Base-by-base conservation (phyloP, 2,329 filamentous ascomycete genomes). In the Epichloe sibirici region DNA sequence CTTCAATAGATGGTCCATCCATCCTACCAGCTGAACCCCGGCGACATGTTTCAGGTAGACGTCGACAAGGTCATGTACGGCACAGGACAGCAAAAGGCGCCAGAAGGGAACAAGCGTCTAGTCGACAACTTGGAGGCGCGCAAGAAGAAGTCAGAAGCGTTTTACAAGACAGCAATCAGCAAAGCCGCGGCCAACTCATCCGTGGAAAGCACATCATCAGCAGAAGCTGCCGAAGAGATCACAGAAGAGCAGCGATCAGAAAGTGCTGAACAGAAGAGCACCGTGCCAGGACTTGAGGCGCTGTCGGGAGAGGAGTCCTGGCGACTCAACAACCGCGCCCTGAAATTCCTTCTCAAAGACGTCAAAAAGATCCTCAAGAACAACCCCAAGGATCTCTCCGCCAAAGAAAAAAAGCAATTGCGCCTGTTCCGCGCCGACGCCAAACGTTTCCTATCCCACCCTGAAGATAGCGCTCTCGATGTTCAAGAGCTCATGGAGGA, bases 1-100 rank as follows among this genome's bases (percentile, higher is more conserved):
- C 44, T n/a, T 3, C 4, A 21, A 44, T 52, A 95, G 91, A 95
- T 97, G 87, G 77, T 79, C 57, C 88, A 93, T 65, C 90, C 93
- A 8, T 86, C 89, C 52, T 98, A 98, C 69, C 83, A 90, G 58
- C 79, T 98, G 40, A 98, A 98, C 69, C 94, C 93, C 3, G 93
- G 93, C 60, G 93, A 98, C 67, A 88, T 98, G 82, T 98, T 98
- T 76, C 89, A 95, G 67, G 91, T 98, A 61, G 86, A 96, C 21
- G 78, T 87, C 38, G 88, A 95, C 40, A 82, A 85, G 61, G 93
- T 98, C 53, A 77, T 98, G 69, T 90, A 79, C 62, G 91, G 88
- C 37, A 95, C 90, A 1, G 93, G 93, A 54, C 77, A 79, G 28
- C 78, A 80, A 48, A 93, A 90, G 69, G 69, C 76, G 5, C 28